Percentiles rank a stretch among this genome's conserved stretches.
phyloP scores from a whole-genome alignment of 2,329 filamentous ascomycete genomes.

The Arthrinium puccinioides region DNA sequence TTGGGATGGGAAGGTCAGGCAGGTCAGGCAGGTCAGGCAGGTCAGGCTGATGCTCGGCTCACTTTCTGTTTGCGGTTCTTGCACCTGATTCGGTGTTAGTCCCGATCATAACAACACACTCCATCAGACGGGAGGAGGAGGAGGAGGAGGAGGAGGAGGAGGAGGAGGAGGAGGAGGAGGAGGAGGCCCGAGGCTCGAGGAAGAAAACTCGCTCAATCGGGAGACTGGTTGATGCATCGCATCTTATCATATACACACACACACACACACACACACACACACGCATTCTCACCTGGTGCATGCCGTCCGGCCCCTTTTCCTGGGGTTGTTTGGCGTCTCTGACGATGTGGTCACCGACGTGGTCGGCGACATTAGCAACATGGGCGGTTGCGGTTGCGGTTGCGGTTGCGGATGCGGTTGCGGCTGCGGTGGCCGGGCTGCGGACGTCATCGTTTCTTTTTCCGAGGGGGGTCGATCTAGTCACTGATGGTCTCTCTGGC shows the following conservation, averaged over 20 bases:
- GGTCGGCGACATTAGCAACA: no score
- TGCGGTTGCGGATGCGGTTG: no score
- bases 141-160: neutral
- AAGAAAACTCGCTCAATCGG: neutral
- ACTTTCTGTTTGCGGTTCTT: slow-evolving; percentile 38
- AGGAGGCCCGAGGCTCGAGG: neutral
- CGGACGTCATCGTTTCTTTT: no score
- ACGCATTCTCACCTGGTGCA: slow-evolving; percentile 22
- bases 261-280: no score
- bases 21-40: neutral
- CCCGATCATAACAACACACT: no score
- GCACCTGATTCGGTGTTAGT: slow-evolving; percentile 20
- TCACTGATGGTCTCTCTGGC: no score
- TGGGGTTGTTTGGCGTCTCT: slow-evolving; percentile 23
- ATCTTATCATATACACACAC: no score
- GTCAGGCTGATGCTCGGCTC: slow-evolving; percentile 6
- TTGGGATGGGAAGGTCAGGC: neutral
- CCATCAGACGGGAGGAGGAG: neutral
- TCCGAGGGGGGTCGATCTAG: no score
- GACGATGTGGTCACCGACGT: slow-evolving; percentile 6
- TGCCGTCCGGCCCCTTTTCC: slow-evolving; percentile 35
- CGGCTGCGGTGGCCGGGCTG: no score
- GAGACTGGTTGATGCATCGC: no score
- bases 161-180: neutral
- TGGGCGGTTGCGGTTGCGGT: no score